Conservation (phyloP, 306 rosid genomes). For the Prunus kanzakura region DNA sequence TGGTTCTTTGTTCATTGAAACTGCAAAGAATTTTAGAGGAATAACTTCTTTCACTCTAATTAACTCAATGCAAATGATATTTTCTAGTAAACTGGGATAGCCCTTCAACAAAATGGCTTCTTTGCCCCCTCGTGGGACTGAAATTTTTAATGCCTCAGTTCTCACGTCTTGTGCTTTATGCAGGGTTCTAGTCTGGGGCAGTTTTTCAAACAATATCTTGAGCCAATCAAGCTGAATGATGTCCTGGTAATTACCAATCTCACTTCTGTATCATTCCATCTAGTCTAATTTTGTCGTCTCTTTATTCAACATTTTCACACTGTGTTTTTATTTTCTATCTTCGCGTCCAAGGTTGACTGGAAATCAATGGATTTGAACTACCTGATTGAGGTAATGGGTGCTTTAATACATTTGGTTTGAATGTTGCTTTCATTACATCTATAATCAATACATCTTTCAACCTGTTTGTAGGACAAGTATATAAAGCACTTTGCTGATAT, state of each 20-base stretch:
- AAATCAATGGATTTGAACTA: slow-evolving; percentile 83
- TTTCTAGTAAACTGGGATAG: neutral
- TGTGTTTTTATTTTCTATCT: slow-evolving; percentile 22
- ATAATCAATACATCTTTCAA: slow-evolving; percentile 20
- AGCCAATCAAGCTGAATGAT: slow-evolving; percentile 87
- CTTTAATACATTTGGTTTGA: slow-evolving; percentile 9
- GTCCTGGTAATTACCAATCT: slow-evolving; percentile 47
- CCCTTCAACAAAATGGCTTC: neutral
- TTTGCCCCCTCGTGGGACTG: neutral
- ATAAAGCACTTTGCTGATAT: slow-evolving; percentile 51
- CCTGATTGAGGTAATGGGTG: slow-evolving; percentile 68
- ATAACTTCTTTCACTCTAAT: neutral
- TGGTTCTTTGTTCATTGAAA: neutral
- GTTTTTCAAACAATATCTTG: slow-evolving; percentile 82
- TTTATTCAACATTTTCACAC: slow-evolving; percentile 20
- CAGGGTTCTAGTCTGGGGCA: slow-evolving; percentile 98
- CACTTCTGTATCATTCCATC: neutral
- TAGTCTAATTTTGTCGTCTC: neutral
- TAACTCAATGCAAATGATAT: neutral
- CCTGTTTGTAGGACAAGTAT: slow-evolving; percentile 60
- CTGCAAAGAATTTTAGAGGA: neutral
- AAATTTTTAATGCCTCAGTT: slow-evolving; percentile 13
- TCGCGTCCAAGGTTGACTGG: slow-evolving; percentile 71
- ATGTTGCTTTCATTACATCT: slow-evolving; percentile 15
- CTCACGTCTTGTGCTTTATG: slow-evolving; percentile 17